Evolutionary conservation across 2,329 filamentous ascomycete genomes (phyloP), one percentile per base, ranked within the genome.

Genomic region (Nannizziopsis barbatae): DNA sequence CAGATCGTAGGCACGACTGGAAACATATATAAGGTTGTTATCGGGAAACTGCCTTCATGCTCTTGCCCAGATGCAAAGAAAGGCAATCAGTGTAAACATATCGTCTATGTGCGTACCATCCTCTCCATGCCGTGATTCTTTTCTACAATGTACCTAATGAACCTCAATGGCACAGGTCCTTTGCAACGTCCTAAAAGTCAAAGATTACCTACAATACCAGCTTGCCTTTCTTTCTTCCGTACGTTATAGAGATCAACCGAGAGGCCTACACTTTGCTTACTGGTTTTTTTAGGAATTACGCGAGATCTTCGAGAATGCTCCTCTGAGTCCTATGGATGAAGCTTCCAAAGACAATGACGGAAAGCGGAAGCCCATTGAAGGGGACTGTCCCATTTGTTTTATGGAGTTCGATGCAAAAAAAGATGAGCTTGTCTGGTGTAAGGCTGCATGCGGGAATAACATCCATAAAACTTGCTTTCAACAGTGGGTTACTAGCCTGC

Each of bases 321-420:
- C 76, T 0, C 62, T 72, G 2, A 72, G 73, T 2, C 71, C 71
- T 2, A 62, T 68, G 15, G 65, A 68, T 17, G 58, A 62, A 8
- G 54, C 60, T 8, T 55, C 60, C 9, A 56, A 57, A 35, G 62
- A 68, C 5, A 60, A 62, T 7, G 60, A 70, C 22, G 70, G 72
- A 14, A 74, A 74, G 14, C 74, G 77, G 50, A 81, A 80, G 56
- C 66, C 75, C 1, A 62, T 80, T 31, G 75, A 80, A 45, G 79
- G 76, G 17, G 76, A 81, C 52, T 83, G 79, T 56, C 76, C 77
- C 0, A 77, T 82, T 53, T 82, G 79, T 61, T 77, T 75, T 58
- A 74, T 72, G 64, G 73, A 76, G 44, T 71, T 79, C 45, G 66
- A 73, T 20, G 59, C 69, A 1, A 59, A 59, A 2, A 67, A 67